Conservation (phyloP, 2,329 filamentous ascomycete genomes). For the Aureobasidium zeae region DNA sequence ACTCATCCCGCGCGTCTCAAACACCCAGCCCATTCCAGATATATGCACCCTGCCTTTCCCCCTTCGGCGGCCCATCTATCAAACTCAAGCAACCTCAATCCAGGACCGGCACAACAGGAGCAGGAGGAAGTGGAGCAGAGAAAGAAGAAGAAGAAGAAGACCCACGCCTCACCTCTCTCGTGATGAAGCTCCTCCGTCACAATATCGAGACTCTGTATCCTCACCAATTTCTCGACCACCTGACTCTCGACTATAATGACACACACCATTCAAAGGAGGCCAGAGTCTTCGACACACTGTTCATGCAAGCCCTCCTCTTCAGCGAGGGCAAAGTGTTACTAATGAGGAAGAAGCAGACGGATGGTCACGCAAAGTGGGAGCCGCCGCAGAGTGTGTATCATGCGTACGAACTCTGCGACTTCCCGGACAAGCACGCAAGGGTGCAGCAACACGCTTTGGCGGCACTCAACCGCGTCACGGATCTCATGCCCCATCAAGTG, state of each 20-base stretch:
- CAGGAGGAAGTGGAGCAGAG: too few species aligned
- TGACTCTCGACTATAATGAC: not conserved
- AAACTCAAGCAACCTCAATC: too few species aligned
- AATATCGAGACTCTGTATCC: too few species aligned
- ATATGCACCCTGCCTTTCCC: too few species aligned
- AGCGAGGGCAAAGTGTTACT: not conserved
- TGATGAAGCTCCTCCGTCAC: too few species aligned
- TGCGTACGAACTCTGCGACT: not conserved
- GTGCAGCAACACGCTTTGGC: not conserved
- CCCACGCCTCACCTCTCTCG: too few species aligned
- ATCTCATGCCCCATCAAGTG: not conserved
- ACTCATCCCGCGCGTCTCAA: too few species aligned
- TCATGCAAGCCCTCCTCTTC: conserved; percentile 5
- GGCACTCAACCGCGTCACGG: not conserved
- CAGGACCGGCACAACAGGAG: too few species aligned
- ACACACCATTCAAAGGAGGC: not conserved
- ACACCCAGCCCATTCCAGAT: too few species aligned
- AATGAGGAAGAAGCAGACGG: not conserved
- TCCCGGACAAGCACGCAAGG: not conserved
- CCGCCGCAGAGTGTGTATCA: conserved; percentile 1
- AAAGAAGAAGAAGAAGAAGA: too few species aligned
- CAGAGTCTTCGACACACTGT: not conserved
- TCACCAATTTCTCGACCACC: not conserved
- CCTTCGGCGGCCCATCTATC: too few species aligned
- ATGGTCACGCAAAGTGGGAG: not conserved